These are phyloP conservation scores for Spergularia bocconei DNA, from an alignment of 148 eudicot genomes.

Conservation along the genomic window DNA sequence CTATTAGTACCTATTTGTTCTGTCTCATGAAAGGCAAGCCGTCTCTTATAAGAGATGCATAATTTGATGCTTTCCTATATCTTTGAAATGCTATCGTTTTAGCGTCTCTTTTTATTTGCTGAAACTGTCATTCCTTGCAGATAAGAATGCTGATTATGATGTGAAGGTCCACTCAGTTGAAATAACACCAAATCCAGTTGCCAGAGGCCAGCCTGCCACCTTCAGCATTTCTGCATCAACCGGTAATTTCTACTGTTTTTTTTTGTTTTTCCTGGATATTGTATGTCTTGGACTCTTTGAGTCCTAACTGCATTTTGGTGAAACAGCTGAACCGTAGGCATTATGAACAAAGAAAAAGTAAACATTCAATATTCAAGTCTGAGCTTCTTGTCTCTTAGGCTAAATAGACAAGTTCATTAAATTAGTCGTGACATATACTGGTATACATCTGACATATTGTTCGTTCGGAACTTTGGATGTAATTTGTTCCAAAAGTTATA, in stretches of 20 bases:
- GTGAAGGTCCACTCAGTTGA: slow-evolving; percentile 59
- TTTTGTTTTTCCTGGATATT: neutral
- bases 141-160: slow-evolving; percentile 48
- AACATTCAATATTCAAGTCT: neutral
- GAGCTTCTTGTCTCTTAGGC: neutral
- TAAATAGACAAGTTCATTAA: no score
- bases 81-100: neutral
- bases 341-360: no score
- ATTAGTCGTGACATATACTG: no score
- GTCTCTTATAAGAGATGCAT: neutral
- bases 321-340: neutral
- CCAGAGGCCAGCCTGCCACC: slow-evolving; percentile 49
- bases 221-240: slow-evolving; percentile 53
- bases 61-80: neutral
- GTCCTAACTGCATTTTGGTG: neutral
- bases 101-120: slow-evolving; percentile 17
- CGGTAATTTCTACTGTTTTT: slow-evolving; percentile 25
- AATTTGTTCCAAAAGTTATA: no score
- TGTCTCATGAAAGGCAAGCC: no score
- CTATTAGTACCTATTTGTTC: no score
- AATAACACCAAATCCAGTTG: slow-evolving; percentile 58
- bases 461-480: no score
- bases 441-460: no score
- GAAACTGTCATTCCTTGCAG: slow-evolving; percentile 39
- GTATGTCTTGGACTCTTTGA: neutral